A percentile compares a stretch with the other conserved stretches of the same genome.
phyloP scores from a whole-genome alignment of 495 filamentous ascomycete genomes.

The Elasticomyces elasticus region DNA sequence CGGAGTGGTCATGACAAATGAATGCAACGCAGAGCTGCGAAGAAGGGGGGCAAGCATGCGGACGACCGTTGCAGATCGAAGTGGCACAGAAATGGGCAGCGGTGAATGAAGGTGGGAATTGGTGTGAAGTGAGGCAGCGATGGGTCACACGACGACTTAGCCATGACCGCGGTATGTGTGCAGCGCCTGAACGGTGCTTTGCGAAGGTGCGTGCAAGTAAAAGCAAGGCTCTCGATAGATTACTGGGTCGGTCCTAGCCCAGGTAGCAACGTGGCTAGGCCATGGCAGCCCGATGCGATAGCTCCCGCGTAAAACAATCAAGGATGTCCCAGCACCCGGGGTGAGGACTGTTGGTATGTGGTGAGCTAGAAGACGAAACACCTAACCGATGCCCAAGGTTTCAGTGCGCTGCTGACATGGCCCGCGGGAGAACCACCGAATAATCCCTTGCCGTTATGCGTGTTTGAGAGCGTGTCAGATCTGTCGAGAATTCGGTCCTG shows the following conservation, averaged over 20 bases:
- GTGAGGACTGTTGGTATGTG: neutral
- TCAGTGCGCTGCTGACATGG: neutral
- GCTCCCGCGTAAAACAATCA: neutral
- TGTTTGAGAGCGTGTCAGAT: too few species aligned
- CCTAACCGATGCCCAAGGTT: too few species aligned
- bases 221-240: neutral
- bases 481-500: too few species aligned
- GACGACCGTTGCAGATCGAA: neutral
- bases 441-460: neutral
- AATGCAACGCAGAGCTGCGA: neutral
- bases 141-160: neutral
- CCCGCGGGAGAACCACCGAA: neutral
- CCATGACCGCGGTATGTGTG: neutral
- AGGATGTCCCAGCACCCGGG: neutral
- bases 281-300: neutral
- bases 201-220: neutral
- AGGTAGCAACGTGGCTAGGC: neutral
- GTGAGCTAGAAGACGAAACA: neutral
- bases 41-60: neutral
- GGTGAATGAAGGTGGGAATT: neutral
- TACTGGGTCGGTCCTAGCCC: neutral
- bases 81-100: neutral
- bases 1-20: constrained; percentile 4
- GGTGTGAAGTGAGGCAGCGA: neutral
- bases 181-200: neutral